Conservation (phyloP, 768 basidiomycete genomes). For the Boletus speciosus region DNA sequence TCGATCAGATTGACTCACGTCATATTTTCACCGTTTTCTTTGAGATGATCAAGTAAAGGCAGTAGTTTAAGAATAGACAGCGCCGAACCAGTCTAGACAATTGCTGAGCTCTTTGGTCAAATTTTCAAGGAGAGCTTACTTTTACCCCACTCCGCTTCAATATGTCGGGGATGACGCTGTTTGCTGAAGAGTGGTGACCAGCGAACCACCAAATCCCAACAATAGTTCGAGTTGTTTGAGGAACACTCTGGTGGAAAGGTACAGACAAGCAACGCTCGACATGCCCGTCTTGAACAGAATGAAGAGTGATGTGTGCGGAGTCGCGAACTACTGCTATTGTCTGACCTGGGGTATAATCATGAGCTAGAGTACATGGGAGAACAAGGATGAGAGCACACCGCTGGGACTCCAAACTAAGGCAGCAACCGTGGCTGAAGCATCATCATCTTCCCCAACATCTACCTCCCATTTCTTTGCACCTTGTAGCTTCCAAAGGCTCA, state of each 20-base stretch:
- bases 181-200: constrained; percentile 40
- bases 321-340: constrained; percentile 69
- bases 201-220: constrained; percentile 73
- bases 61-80: constrained; percentile 65
- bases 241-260: constrained; percentile 10
- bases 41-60: constrained; percentile 68
- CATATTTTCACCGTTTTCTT: constrained; percentile 61
- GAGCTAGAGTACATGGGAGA: neutral
- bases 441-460: constrained; percentile 50
- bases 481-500: constrained; percentile 79
- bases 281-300: constrained; percentile 76
- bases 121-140: constrained; percentile 38
- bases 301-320: constrained; percentile 63
- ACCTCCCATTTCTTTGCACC: constrained; percentile 83
- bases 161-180: constrained; percentile 64
- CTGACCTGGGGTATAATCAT: constrained; percentile 44
- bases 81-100: constrained; percentile 68
- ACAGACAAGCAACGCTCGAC: constrained; percentile 48
- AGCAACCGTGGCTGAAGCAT: constrained; percentile 46
- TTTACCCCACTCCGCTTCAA: constrained; percentile 64
- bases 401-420: constrained; percentile 80
- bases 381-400: constrained; percentile 41
- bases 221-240: constrained; percentile 30
- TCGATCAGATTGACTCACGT: constrained; percentile 47
- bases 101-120: constrained; percentile 2